Evolutionary conservation across 176 grass and related monocot genomes (phyloP), one percentile per base, ranked within the genome.

Genomic region (Carex scoparia): DNA sequence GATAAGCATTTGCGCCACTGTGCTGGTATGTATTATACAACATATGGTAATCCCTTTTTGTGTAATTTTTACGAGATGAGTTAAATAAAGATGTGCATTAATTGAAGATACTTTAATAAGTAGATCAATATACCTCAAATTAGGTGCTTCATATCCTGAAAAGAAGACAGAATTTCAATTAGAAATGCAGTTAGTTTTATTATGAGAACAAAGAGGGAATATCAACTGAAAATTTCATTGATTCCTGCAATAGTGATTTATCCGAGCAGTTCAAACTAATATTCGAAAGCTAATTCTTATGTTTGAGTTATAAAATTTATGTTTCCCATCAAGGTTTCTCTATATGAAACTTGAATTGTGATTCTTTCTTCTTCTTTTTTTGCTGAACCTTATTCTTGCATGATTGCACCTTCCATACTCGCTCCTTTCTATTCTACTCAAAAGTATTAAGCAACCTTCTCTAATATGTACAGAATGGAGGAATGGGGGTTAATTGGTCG

Each of bases 101-200:
- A 81, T 66, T 64, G 35, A 86, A 64, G 5, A 28, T n/a, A 78
- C 31, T 65, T 40, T 54, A 32, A 0, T 35, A 32, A 23, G 63
- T 7, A 0, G 15, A 38, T 28, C 11, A 15, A 49, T 38, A 49
- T 84, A 88, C 86, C 86, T 88, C 19, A 88, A 62, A 15, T 53
- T 51, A 69, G 86, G 86, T 67, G 86, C 71, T 42, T 88, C 86
- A 67, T 63, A 88, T 79, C 86, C 81, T 88, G 81, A 30, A 64
- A 76, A 87, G n/a, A 18, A 69, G 32, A 15, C 8, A 55, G 5
- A 23, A n/a, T 28, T 68, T 35, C 23, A 1, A 82, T 65, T 28
- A 82, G 61, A 82, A 65, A 48, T 49, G 64, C 37, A 67, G 27
- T 31, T 65, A 48, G 3, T n/a, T 80, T 23, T 40, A 5, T 42